phyloP scores from a whole-genome alignment of 148 eudicot genomes.

The Suaeda aralocaspica region DNA sequence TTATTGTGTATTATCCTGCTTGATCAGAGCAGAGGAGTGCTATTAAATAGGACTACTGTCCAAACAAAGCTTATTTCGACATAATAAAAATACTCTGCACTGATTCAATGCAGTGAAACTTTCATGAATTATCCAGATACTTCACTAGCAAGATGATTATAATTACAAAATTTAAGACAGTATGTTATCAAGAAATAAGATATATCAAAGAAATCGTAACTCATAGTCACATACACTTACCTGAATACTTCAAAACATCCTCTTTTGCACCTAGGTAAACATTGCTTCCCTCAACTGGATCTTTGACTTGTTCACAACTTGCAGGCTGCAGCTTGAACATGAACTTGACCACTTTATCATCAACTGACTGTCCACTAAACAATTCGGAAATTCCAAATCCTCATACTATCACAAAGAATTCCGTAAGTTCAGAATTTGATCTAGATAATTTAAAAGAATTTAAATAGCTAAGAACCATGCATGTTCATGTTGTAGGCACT shows the following conservation, averaged over 20 bases:
- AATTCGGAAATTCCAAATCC: not conserved
- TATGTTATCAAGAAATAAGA: not conserved
- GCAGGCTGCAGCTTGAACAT: not conserved
- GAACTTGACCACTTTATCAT: not conserved
- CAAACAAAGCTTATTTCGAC: not conserved
- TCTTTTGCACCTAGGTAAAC: not conserved
- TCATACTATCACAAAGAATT: not conserved
- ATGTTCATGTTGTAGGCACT: not conserved
- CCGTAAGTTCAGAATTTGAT: not conserved
- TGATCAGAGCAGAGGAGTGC: not conserved
- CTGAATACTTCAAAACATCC: not conserved
- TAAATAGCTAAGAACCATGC: not conserved
- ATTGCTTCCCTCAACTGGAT: not conserved
- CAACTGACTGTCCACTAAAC: not conserved
- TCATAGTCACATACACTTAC: conserved; percentile 3
- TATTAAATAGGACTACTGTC: not conserved
- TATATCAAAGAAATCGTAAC: not conserved
- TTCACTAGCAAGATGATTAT: not conserved
- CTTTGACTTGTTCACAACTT: not conserved
- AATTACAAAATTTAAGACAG: not conserved
- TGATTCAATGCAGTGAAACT: not conserved
- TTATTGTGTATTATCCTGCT: too few relatives aligned
- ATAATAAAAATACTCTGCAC: not conserved
- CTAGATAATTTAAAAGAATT: not conserved
- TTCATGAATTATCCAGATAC: not conserved